These are phyloP conservation scores for Fusarium verrucosum DNA, from an alignment of 2,329 filamentous ascomycete species.

Conservation along the genomic window DNA sequence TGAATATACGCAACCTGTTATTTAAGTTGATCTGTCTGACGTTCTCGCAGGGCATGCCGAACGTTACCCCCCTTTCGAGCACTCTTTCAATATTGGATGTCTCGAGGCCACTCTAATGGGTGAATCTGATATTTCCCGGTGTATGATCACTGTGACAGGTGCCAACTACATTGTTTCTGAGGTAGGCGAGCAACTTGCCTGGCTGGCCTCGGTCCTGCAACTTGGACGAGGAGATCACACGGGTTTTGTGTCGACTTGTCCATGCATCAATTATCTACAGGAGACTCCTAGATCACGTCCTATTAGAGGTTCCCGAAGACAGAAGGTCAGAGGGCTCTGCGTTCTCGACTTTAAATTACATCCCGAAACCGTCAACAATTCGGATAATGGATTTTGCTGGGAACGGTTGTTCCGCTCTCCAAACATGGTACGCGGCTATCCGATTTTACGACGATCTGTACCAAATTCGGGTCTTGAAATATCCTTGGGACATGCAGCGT, in stretches of 20 bases:
- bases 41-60: background rate
- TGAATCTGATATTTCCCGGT: too few relatives aligned
- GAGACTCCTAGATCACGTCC: too few relatives aligned
- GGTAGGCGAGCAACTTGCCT: constrained; percentile 15
- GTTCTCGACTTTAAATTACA: fast-evolving
- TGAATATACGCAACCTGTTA: background rate
- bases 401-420: background rate
- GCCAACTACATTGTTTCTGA: background rate
- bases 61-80: background rate
- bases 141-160: background rate
- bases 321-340: background rate
- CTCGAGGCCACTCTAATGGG: background rate
- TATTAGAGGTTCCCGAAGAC: too few relatives aligned
- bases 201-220: background rate
- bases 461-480: constrained; percentile 11
- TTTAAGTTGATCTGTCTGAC: background rate
- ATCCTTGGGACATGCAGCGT: background rate
- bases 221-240: too few relatives aligned
- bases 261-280: background rate
- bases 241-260: background rate
- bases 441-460: background rate
- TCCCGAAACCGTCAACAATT: too few relatives aligned
- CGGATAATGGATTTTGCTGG: constrained; percentile 6
- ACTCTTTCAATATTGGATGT: background rate
- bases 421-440: background rate